Conservation (phyloP, 2,329 filamentous ascomycete species). For the Diaporthe ilicicola region DNA sequence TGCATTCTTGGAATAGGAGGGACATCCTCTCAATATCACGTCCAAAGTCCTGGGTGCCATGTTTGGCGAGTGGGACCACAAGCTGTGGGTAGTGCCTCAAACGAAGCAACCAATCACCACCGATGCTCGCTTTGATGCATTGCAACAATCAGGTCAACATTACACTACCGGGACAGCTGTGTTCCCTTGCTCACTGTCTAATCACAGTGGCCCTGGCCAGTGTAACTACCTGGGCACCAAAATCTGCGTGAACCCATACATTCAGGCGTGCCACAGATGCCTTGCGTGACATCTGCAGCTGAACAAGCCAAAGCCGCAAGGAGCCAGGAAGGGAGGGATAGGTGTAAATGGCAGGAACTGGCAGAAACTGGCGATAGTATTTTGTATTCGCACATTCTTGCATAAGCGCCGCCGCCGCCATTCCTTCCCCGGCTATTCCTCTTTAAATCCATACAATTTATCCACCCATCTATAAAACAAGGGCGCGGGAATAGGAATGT, state of each 20-base stretch:
- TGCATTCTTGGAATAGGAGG: not conserved
- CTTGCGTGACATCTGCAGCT: not conserved
- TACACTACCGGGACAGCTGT: constrained; percentile 12
- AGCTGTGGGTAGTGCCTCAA: not conserved
- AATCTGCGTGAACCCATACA: not conserved
- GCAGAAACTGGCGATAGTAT: not conserved
- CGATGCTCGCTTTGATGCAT: constrained; percentile 26
- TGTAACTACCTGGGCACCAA: not conserved
- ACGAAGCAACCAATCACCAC: not conserved
- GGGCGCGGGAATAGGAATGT: not conserved
- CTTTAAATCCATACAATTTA: not conserved
- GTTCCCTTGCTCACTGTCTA: no score
- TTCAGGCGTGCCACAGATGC: no score
- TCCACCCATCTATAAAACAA: not conserved
- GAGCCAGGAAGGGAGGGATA: not conserved
- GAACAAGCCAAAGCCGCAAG: no score
- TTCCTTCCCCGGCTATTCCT: not conserved
- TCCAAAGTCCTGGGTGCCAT: not conserved
- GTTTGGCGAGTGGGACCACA: not conserved
- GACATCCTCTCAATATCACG: not conserved
- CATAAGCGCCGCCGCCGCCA: not conserved
- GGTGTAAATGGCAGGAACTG: not conserved
- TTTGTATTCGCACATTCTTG: not conserved
- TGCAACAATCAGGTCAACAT: constrained; percentile 3
- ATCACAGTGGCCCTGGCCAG: not conserved